A percentile compares a stretch with the other conserved stretches of the same genome.
phyloP scores from a whole-genome alignment of 2,329 filamentous ascomycete species.

The Fusarium sambucinum region DNA sequence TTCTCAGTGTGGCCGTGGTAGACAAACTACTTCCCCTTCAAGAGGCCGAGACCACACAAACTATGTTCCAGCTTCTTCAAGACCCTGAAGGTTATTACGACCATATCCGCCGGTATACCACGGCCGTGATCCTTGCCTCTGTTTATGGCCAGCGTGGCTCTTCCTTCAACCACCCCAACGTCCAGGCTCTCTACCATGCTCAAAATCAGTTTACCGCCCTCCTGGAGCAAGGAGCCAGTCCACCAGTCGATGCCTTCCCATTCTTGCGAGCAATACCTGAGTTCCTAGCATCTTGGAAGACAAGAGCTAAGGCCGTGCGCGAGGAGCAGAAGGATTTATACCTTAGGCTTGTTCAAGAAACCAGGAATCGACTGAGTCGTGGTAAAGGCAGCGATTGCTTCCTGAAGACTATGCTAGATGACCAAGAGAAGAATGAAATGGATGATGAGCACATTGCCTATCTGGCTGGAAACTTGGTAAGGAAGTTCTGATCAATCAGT shows the following conservation, averaged over 20 bases:
- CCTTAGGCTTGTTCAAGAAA: conserved; percentile 1
- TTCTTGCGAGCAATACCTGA: conserved; percentile 39
- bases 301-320: conserved; percentile 34
- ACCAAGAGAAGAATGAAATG: conserved; percentile 4
- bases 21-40: conserved; percentile 31
- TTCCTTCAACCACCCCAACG: conserved; percentile 18
- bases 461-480: conserved; percentile 3
- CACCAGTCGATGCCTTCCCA: conserved; percentile 46
- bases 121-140: conserved; percentile 44
- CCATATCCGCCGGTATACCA: conserved; percentile 42
- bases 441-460: conserved; percentile 14
- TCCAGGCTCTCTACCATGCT: conserved; percentile 35
- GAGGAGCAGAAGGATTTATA: conserved; percentile 42
- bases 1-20: conserved; percentile 42
- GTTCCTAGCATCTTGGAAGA: conserved; percentile 41
- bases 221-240: conserved; percentile 45
- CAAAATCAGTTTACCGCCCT: conserved; percentile 44
- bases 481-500: no score
- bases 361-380: conserved; percentile 2
- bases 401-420: conserved; percentile 2
- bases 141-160: conserved; percentile 39
- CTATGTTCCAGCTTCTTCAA: conserved; percentile 36
- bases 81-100: conserved; percentile 27
- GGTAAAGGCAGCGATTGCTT: conserved; percentile 14
- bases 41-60: conserved; percentile 38